A percentile compares a stretch with the other conserved stretches of the same genome.
These are phyloP conservation scores for Mercurialis annua DNA, from an alignment of 345 rosid genomes.

Conservation along the genomic window DNA sequence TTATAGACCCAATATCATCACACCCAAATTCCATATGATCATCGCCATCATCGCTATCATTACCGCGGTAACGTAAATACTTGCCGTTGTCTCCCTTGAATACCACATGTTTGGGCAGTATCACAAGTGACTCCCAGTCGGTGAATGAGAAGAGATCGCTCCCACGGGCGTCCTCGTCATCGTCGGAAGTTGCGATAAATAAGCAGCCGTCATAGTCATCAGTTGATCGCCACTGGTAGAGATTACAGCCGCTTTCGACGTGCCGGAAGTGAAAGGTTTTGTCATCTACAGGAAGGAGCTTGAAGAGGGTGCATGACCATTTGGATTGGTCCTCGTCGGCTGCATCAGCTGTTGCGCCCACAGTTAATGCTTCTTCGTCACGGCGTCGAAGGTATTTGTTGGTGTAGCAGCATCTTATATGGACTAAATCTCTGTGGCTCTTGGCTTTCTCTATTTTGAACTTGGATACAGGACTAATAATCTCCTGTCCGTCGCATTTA, in stretches of 20 bases:
- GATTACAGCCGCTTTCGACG: not conserved
- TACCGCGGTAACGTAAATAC: not conserved
- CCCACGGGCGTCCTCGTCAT: no score
- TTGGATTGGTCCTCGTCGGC: constrained; percentile 10
- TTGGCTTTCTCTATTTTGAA: no score
- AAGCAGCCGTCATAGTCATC: no score
- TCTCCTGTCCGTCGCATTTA: no score
- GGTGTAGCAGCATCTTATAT: not conserved
- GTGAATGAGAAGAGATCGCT: not conserved
- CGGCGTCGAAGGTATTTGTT: not conserved
- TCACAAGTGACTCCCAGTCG: not conserved
- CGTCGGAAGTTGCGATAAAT: no score
- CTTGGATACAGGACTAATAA: no score
- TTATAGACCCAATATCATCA: no score
- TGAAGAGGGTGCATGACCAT: constrained; percentile 16
- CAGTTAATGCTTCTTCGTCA: not conserved
- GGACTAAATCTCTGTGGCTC: not conserved
- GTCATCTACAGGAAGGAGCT: not conserved
- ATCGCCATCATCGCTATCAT: no score
- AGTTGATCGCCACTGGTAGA: no score
- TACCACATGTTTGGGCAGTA: not conserved
- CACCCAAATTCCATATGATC: no score
- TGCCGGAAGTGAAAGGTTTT: not conserved
- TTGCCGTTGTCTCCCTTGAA: constrained; percentile 1
- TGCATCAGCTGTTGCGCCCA: constrained; percentile 8